Base-by-base conservation (phyloP, 495 filamentous ascomycete species). In the Penicilliopsis zonata region DNA sequence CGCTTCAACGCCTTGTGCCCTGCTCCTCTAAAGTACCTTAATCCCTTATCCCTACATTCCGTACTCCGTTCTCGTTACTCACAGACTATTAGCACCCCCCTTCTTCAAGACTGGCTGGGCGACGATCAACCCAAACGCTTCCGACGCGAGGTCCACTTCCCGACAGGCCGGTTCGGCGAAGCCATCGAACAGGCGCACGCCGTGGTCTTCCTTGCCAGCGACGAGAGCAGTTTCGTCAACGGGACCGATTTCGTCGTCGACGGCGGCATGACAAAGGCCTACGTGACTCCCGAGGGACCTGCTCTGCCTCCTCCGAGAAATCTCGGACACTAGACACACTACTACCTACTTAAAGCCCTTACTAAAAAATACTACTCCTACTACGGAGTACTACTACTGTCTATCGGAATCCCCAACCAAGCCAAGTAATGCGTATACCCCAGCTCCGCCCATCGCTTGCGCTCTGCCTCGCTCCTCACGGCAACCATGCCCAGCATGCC, bases 81-180 rank as follows among this genome's bases (percentile, higher is more conserved):
- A 43, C 9, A 36, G n/a, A 12, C n/a, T n/a, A 8, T 12, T 36
- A 76, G 70, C 53, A 80, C 76, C 0, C 71, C 76, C 13, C 62
- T 98, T n/a, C 67, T 98, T 28, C 86, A 95, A 61, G 80, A 94
- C 59, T 95, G 85, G 82, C 74, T 98, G 0, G 92, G 92, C 19
- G 81, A 88, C 42, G 90, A 96, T 57, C 47, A 73, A 36, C 72
- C 69, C 20, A 96, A 95, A 71, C 76, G 90, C 14, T 55, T 69
- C 45, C 67, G 90, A 20, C 79, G 90, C 32, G 86, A 95, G 65
- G 72, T 98, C 24, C 90, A 98, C 45, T 95, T 98, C 67, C 90
- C 90, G 2, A 74, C 71, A 2, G 90, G 90, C n/a, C 70, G 90
- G 9, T 98, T 98, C 46, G 90, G 90, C 13, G 90, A 98, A 61